Base-by-base conservation (phyloP, 768 basidiomycete genomes). In the Kwoniella sp. region DNA sequence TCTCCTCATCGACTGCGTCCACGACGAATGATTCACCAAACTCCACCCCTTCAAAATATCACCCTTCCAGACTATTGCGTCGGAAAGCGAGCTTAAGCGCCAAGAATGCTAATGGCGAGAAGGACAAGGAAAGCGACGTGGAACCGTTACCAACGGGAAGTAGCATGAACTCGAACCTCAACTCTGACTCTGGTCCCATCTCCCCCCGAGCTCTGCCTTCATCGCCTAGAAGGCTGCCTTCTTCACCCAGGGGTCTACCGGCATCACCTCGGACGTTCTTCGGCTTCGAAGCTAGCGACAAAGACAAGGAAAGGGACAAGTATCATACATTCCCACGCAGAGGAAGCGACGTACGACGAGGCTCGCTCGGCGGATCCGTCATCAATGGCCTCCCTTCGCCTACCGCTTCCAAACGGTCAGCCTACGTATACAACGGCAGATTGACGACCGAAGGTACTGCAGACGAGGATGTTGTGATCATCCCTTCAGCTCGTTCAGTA, bases 1-100 rank as follows among this genome's bases (percentile, higher is more conserved):
- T 19, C 40, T 55, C 60, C 12, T 27, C 52, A 27, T 48, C 60
- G 19, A 36, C 44, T 6, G 40, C 52, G 29, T 26, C 60, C 13
- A 40, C 55, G 2, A 12, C 27, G 17, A 55, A 9, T 17, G 55
- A 52, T 22, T 58, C 63, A 15, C 64, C 56, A 22, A 55, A 52
- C 30, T 58, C 63, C 8, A 58, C 56, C 17, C 44, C 61, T 10
- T 57, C 66, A 19, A 63, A 64, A 51, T 68, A 68, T 24, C 58
- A 64, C 44, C 67, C 69, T 1, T 60, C 69, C 13, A 27, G 69
- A 58, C 53, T 70, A 24, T 51, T 70, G 2, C 65, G 69, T 7
- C 65, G 69, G 5, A 67, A 68, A 52, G 49, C 66, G 7, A 64
- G 62, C 56, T 5, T 63, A 15, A 58, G 24, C 21, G 47, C 55